A percentile compares a stretch with the other conserved stretches of the same genome.
Evolutionary conservation across 306 rosid species (phyloP).

Genomic region (Rosa multiflora): DNA sequence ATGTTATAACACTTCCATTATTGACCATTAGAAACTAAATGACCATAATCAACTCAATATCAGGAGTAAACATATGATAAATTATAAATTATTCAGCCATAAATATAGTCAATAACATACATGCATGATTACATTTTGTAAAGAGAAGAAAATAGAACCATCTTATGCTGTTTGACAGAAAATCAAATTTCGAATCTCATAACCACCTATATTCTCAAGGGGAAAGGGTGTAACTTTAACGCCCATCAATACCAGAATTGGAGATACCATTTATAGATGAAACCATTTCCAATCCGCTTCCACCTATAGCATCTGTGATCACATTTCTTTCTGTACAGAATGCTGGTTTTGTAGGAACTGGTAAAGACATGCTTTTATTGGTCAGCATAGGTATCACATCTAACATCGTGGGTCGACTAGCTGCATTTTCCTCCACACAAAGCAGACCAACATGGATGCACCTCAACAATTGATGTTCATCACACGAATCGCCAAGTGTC

Average conservation of each 20-base stretch:
- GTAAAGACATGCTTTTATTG: slow-evolving; percentile 2
- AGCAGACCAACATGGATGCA: slow-evolving; percentile 20
- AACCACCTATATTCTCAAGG: neutral
- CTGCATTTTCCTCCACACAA: slow-evolving; percentile 16
- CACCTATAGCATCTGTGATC: neutral
- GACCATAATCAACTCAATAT: too few species aligned
- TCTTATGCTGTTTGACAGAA: too few species aligned
- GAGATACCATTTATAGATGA: slow-evolving; percentile 2
- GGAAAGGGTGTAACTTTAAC: neutral
- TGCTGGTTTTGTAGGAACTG: slow-evolving; percentile 20
- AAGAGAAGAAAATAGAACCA: neutral
- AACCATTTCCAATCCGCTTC: neutral
- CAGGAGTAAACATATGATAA: too few species aligned
- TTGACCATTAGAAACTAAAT: too few species aligned
- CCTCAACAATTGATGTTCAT: neutral
- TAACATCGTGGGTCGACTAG: slow-evolving; percentile 20
- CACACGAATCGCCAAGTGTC: slow-evolving; percentile 5
- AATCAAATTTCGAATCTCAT: too few species aligned
- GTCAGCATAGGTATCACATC: slow-evolving; percentile 20
- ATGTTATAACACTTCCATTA: too few species aligned
- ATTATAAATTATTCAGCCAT: too few species aligned
- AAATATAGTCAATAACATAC: neutral
- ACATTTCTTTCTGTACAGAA: neutral
- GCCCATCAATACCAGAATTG: slow-evolving; percentile 8
- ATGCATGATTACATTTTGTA: neutral